Evolutionary conservation across 192 early-diverging fungal species (phyloP).

Genomic region (Coemansia sp.): DNA sequence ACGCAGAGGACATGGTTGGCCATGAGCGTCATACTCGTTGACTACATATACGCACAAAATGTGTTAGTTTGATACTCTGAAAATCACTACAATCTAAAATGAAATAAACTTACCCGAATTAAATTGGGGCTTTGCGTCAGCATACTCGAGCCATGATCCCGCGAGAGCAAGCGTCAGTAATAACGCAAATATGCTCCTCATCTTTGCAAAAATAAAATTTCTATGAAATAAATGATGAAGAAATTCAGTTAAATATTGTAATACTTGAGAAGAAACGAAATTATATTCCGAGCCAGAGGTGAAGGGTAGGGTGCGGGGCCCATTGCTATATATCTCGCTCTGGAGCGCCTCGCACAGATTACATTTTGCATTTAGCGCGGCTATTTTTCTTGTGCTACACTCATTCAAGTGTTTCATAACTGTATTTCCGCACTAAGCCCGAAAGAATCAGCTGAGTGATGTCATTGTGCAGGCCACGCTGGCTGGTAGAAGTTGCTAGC

Average conservation of each 20-base stretch:
- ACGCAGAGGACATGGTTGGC: conserved; percentile 49
- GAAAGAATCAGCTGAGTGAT: background rate
- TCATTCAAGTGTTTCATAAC: background rate
- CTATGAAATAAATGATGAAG: background rate
- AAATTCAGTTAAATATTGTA: background rate
- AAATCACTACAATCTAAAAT: background rate
- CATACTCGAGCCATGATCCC: background rate
- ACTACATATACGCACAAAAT: conserved; percentile 30
- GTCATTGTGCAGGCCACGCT: background rate
- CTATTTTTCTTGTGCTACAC: conserved; percentile 3
- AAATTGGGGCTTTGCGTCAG: conserved; percentile 19
- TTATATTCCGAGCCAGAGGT: background rate
- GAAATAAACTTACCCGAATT: conserved; percentile 23
- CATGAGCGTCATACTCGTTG: conserved; percentile 52
- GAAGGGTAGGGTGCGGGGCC: background rate
- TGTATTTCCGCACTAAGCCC: background rate
- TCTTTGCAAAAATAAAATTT: background rate
- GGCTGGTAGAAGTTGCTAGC: background rate
- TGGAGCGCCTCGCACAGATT: background rate
- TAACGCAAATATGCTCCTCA: background rate
- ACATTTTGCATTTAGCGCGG: background rate
- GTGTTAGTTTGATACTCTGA: background rate
- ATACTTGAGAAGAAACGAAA: background rate
- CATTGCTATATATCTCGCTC: conserved; percentile 1
- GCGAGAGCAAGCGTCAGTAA: background rate